Conservation (phyloP, 2,329 filamentous ascomycete genomes). For the Penicillium sp. region DNA sequence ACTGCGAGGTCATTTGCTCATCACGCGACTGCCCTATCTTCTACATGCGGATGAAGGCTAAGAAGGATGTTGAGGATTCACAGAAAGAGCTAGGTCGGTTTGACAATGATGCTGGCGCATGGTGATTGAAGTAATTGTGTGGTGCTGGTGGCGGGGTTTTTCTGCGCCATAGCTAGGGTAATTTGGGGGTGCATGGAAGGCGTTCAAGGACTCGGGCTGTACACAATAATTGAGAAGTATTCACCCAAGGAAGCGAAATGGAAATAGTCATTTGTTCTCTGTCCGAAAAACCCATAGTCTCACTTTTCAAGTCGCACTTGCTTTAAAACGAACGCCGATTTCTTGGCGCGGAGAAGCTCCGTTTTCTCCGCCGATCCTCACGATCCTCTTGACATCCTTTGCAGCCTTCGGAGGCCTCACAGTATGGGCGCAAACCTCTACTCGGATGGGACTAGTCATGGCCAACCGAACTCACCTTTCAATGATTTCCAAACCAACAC, state of each 20-base stretch:
- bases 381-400: conserved; percentile 1
- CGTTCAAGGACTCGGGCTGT: background rate
- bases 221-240: background rate
- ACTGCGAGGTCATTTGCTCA: conserved; percentile 96
- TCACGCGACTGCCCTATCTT: conserved; percentile 98
- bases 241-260: background rate
- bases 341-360: conserved; percentile 25
- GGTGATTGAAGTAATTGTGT: conserved; percentile 42
- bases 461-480: background rate
- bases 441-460: background rate
- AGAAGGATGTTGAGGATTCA: conserved; percentile 96
- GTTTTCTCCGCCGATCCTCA: conserved; percentile 16
- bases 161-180: background rate
- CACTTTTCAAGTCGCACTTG: background rate
- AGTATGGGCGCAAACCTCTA: background rate
- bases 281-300: background rate
- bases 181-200: conserved; percentile 7
- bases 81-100: conserved; percentile 88
- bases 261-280: background rate
- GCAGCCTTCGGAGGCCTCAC: background rate
- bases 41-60: conserved; percentile 99
- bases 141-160: conserved; percentile 4
- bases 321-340: background rate
- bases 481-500: background rate
- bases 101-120: conserved; percentile 76